A percentile compares a stretch with the other conserved stretches of the same genome.
Evolutionary conservation across 306 rosid species (phyloP).

Genomic region (Echinosophora koreensis): DNA sequence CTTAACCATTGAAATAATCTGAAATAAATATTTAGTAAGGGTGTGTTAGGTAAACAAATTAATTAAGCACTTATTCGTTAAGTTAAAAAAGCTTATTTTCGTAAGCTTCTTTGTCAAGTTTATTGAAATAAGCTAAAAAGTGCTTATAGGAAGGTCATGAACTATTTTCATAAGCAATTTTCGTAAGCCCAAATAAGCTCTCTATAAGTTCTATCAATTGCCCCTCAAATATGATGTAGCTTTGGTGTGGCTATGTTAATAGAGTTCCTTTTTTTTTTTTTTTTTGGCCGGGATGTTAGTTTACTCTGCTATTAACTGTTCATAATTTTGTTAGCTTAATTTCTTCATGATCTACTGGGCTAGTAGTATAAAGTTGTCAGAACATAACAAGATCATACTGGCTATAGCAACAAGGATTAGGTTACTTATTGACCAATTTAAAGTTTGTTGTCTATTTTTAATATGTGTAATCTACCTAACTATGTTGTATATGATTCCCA

Average conservation of each 20-base stretch:
- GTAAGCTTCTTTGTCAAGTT: too few relatives aligned
- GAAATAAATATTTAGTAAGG: too few relatives aligned
- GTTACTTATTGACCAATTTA: constrained; percentile 19
- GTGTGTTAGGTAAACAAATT: too few relatives aligned
- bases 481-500: too few relatives aligned
- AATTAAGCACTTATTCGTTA: too few relatives aligned
- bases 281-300: background rate
- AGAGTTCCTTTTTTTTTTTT: background rate
- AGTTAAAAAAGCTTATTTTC: too few relatives aligned
- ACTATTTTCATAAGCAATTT: too few relatives aligned
- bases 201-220: too few relatives aligned
- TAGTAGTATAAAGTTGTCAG: background rate
- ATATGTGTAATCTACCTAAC: background rate
- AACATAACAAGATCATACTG: constrained; percentile 1
- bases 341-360: background rate
- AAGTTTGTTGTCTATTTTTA: background rate
- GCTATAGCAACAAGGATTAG: constrained; percentile 16
- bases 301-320: background rate
- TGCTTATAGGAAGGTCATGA: too few relatives aligned
- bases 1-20: background rate
- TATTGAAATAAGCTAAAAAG: too few relatives aligned
- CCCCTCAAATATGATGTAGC: background rate
- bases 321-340: constrained; percentile 19
- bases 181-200: too few relatives aligned
- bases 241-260: background rate